Percentiles rank a stretch among this genome's conserved stretches.
Evolutionary conservation across 805 yeast species (phyloP).

Genomic region (Kodamaea kaohsiungensis): DNA sequence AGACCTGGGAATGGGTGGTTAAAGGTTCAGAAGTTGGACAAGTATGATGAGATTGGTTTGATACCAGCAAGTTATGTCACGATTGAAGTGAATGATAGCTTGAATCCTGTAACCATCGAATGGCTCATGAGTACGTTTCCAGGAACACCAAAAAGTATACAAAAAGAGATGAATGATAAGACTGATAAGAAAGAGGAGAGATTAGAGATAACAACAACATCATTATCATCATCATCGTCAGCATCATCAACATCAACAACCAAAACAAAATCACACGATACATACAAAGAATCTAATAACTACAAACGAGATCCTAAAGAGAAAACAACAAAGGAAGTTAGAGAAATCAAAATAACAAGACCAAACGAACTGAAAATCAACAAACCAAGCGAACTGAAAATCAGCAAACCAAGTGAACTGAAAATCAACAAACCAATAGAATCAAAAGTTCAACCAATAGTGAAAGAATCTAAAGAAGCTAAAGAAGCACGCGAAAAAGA

Average conservation of each 20-base stretch:
- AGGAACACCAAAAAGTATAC: neutral
- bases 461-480: neutral
- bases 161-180: slow-evolving; percentile 1
- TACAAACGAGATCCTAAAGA: neutral
- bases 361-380: neutral
- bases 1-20: slow-evolving; percentile 45
- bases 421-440: neutral
- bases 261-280: neutral
- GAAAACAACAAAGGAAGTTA: neutral
- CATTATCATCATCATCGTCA: no score
- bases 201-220: neutral
- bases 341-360: neutral
- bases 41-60: slow-evolving; percentile 24
- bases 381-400: neutral
- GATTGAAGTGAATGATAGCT: slow-evolving; percentile 39
- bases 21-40: slow-evolving; percentile 29
- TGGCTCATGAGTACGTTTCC: slow-evolving; percentile 4
- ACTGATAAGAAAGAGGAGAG: neutral
- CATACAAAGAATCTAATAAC: no score
- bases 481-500: neutral
- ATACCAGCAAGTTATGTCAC: slow-evolving; percentile 43
- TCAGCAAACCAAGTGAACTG: neutral
- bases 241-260: neutral
- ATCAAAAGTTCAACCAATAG: neutral
- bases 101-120: slow-evolving; percentile 26